A percentile compares a stretch with the other conserved stretches of the same genome.
phyloP scores from a whole-genome alignment of 371 early-diverging fungal genomes.

The Mucor mucedo region DNA sequence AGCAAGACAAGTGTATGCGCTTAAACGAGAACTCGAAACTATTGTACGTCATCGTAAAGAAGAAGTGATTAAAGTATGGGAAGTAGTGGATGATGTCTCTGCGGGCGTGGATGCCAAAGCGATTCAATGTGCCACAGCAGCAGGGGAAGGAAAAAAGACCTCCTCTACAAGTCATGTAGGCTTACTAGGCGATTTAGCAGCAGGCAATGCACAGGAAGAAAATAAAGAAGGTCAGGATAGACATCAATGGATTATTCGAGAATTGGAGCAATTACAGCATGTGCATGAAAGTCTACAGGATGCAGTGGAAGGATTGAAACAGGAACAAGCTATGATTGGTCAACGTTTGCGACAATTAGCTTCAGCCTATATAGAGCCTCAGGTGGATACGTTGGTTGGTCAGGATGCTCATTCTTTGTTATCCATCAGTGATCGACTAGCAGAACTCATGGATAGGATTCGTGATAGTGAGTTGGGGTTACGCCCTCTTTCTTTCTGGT shows the following conservation, averaged over 20 bases:
- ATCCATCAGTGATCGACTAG: conserved; percentile 41
- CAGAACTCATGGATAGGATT: conserved; percentile 45
- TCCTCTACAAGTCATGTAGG: too few species aligned
- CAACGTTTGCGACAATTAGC: conserved; percentile 36
- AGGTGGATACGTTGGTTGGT: conserved; percentile 47
- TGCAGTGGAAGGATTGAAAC: conserved; percentile 43
- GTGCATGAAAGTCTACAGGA: conserved; percentile 51
- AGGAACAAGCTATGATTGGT: conserved; percentile 47
- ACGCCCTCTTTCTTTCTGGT: conserved; percentile 16
- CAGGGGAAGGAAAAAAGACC: too few species aligned
- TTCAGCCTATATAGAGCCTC: conserved; percentile 42
- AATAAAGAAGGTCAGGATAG: conserved; percentile 52
- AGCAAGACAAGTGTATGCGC: conserved; percentile 53
- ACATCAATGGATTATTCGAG: conserved; percentile 61
- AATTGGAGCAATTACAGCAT: conserved; percentile 59
- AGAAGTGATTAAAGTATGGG: conserved; percentile 68
- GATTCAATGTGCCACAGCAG: conserved; percentile 7
- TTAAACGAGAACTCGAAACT: conserved; percentile 61
- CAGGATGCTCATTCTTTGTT: conserved; percentile 39
- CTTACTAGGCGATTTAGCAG: neutral
- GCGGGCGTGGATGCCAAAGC: conserved; percentile 37
- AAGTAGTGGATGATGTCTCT: conserved; percentile 63
- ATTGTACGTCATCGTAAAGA: conserved; percentile 62
- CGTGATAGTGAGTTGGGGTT: conserved; percentile 42
- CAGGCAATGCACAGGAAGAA: conserved; percentile 9